A percentile compares a stretch with the other conserved stretches of the same genome.
Evolutionary conservation across 345 rosid species (phyloP).

Genomic region (Gossypium thurberi): DNA sequence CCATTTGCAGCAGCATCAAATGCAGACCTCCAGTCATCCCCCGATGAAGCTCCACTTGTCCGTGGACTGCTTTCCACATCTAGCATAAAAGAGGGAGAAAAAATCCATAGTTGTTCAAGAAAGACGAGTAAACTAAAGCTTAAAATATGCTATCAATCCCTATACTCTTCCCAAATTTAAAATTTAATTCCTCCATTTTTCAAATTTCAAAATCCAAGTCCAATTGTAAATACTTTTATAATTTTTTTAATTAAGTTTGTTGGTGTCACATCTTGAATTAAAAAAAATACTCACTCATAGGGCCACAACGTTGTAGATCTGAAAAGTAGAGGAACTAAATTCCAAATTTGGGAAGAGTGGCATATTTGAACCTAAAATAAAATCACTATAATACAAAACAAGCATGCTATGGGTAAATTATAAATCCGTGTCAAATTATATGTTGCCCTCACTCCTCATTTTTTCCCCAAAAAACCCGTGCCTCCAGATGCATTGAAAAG

Average conservation of each 20-base stretch:
- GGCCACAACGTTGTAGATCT: no score
- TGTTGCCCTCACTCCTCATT: not conserved
- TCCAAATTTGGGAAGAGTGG: not conserved
- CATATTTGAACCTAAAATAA: not conserved
- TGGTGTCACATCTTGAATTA: no score
- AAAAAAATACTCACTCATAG: no score
- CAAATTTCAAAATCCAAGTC: no score
- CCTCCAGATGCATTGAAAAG: not conserved
- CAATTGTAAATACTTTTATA: no score
- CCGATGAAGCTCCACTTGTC: slow-evolving; percentile 42
- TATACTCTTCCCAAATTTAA: no score
- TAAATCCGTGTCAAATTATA: not conserved
- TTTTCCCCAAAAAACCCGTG: not conserved
- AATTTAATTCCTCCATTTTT: no score
- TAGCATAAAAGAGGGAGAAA: not conserved
- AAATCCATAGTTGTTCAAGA: not conserved
- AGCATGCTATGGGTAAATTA: not conserved
- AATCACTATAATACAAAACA: not conserved
- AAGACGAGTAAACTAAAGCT: not conserved
- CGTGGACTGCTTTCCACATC: slow-evolving; percentile 81
- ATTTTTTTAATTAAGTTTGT: no score
- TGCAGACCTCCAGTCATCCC: slow-evolving; percentile 97
- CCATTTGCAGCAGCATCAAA: slow-evolving; percentile 87
- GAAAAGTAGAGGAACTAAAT: not conserved
- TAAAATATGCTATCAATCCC: no score